phyloP scores from a whole-genome alignment of 768 basidiomycete genomes.

The Calvatia gigantea region DNA sequence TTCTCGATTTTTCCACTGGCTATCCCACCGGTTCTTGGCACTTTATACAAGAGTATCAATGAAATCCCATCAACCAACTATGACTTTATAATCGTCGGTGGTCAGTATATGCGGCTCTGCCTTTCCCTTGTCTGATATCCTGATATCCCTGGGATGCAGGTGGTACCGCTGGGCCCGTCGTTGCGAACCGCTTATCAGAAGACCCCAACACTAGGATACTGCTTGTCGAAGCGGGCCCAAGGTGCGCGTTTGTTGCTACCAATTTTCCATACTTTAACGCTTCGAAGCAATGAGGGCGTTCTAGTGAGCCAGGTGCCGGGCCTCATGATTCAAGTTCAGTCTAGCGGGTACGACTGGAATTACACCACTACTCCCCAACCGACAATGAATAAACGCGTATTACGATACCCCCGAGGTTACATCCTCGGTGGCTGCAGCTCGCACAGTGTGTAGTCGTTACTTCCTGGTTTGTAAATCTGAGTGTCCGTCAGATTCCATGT shows the following conservation, averaged over 20 bases:
- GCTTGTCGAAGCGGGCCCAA: slow-evolving; percentile 52
- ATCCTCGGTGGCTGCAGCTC: slow-evolving; percentile 26
- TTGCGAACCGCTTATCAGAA: slow-evolving; percentile 53
- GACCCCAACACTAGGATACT: slow-evolving; percentile 42
- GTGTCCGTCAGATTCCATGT: slow-evolving; percentile 18
- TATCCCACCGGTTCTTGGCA: background rate
- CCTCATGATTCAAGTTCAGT: slow-evolving; percentile 5
- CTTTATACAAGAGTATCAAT: background rate
- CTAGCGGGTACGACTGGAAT: slow-evolving; percentile 25
- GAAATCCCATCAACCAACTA: slow-evolving; percentile 1
- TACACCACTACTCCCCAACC: slow-evolving; percentile 23
- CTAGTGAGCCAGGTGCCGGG: slow-evolving; percentile 9
- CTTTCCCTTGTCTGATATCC: background rate
- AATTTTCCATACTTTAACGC: background rate
- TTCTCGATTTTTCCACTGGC: background rate
- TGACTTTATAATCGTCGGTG: slow-evolving; percentile 21
- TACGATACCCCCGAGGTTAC: slow-evolving; percentile 22
- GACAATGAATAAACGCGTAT: slow-evolving; percentile 18
- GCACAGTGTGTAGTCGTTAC: slow-evolving; percentile 21
- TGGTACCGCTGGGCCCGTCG: slow-evolving; percentile 54
- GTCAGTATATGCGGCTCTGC: slow-evolving; percentile 19
- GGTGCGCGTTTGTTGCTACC: slow-evolving; percentile 31
- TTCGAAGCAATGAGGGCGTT: slow-evolving; percentile 11
- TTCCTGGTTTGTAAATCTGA: background rate
- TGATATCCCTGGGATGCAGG: slow-evolving; percentile 18